Conservation (phyloP, 148 eudicot species). For the Bassia scoparia region DNA sequence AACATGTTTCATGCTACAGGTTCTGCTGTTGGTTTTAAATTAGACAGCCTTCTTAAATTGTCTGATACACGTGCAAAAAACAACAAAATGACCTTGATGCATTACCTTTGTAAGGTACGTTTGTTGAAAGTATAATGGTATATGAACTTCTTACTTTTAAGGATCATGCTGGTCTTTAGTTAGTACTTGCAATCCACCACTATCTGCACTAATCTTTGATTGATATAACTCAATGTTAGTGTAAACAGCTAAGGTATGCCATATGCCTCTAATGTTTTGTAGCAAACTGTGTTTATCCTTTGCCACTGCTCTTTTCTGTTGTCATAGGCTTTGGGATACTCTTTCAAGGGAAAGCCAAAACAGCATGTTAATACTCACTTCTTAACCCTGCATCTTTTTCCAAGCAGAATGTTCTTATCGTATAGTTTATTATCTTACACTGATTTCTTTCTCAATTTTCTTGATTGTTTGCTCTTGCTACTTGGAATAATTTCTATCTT, state of each 20-base stretch:
- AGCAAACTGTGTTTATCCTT: not conserved
- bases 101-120: slow-evolving; percentile 90
- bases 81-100: slow-evolving; percentile 97
- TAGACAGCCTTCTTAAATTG: slow-evolving; percentile 94
- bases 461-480: not conserved
- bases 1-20: slow-evolving; percentile 42
- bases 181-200: not conserved
- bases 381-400: not conserved
- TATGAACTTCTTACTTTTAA: not conserved
- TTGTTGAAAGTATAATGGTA: slow-evolving; percentile 6
- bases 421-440: not conserved
- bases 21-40: slow-evolving; percentile 91
- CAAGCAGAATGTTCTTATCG: not conserved
- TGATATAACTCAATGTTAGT: too few relatives aligned
- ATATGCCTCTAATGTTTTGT: not conserved
- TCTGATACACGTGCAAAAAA: slow-evolving; percentile 98
- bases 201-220: too few relatives aligned
- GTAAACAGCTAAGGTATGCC: not conserved
- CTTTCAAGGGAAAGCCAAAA: not conserved
- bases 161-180: not conserved
- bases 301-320: not conserved
- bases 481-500: not conserved
- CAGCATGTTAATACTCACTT: not conserved
- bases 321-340: not conserved
- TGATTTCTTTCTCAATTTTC: not conserved